Conservation (phyloP, 306 rosid species). For the Lathyrus oleraceus region DNA sequence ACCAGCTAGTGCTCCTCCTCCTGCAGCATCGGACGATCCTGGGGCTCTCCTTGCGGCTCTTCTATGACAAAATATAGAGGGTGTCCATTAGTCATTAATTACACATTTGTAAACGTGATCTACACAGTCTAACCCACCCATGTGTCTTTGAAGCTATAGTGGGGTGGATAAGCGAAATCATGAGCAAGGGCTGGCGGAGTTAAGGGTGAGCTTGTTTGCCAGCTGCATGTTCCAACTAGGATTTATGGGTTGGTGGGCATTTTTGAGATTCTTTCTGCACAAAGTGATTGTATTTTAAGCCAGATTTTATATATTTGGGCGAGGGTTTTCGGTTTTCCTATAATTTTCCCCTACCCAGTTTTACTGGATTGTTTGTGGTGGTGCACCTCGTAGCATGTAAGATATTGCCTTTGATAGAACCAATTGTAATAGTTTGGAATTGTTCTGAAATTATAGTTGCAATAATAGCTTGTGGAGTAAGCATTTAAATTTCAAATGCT, state of each 20-base stretch:
- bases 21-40: constrained; percentile 66
- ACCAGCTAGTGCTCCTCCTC: constrained; percentile 43
- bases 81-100: constrained; percentile 43
- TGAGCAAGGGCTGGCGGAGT: constrained; percentile 83
- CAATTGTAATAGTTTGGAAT: constrained; percentile 50
- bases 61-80: constrained; percentile 53
- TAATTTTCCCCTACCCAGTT: constrained; percentile 50
- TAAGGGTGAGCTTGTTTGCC: constrained; percentile 55
- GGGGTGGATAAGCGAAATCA: constrained; percentile 46
- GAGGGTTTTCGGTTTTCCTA: constrained; percentile 48
- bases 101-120: constrained; percentile 69
- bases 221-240: constrained; percentile 58
- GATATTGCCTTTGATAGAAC: constrained; percentile 45
- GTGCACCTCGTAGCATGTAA: constrained; percentile 47
- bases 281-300: constrained; percentile 60
- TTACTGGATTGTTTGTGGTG: constrained; percentile 49
- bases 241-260: constrained; percentile 63
- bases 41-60: constrained; percentile 98
- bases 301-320: constrained; percentile 55
- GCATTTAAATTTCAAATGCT: constrained; percentile 27
- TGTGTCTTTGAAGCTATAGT: constrained; percentile 39
- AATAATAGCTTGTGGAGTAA: constrained; percentile 47
- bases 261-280: constrained; percentile 79
- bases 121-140: constrained; percentile 52
- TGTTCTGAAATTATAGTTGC: constrained; percentile 41